These are phyloP conservation scores for Groenewaldozyma auringiensis DNA, from an alignment of 1,139 yeast species.

Conservation along the genomic window DNA sequence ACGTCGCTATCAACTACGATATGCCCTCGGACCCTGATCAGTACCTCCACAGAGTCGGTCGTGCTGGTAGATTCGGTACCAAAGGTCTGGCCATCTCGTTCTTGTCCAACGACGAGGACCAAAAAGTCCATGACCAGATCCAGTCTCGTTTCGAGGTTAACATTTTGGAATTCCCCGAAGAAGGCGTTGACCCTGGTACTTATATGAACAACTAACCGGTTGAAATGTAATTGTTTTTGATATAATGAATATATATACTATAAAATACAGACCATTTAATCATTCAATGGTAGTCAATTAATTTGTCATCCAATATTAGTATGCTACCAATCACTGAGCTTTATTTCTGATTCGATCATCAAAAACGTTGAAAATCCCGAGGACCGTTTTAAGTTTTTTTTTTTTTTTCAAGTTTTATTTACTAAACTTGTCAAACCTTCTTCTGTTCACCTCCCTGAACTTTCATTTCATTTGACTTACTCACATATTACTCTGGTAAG, in stretches of 20 bases:
- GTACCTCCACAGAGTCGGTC: slow-evolving; percentile 97
- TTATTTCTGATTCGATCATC: no score
- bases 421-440: not conserved
- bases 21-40: slow-evolving; percentile 82
- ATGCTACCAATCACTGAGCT: no score
- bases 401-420: not conserved
- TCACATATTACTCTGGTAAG: no score
- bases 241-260: no score
- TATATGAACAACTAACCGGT: slow-evolving; percentile 92
- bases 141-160: slow-evolving; percentile 97
- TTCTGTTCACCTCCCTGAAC: no score
- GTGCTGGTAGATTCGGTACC: slow-evolving; percentile 99
- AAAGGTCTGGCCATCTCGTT: slow-evolving; percentile 95
- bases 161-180: slow-evolving; percentile 92
- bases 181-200: slow-evolving; percentile 95
- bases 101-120: slow-evolving; percentile 79
- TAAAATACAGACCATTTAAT: no score
- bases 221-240: no score
- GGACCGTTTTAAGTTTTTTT: not conserved
- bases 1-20: slow-evolving; percentile 95
- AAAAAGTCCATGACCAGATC: slow-evolving; percentile 82
- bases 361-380: no score
- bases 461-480: no score
- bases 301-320: not conserved
- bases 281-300: not conserved